Evolutionary conservation across 75 land plant genomes (phyloP).

Genomic region (Chamaecyparis obtusa): DNA sequence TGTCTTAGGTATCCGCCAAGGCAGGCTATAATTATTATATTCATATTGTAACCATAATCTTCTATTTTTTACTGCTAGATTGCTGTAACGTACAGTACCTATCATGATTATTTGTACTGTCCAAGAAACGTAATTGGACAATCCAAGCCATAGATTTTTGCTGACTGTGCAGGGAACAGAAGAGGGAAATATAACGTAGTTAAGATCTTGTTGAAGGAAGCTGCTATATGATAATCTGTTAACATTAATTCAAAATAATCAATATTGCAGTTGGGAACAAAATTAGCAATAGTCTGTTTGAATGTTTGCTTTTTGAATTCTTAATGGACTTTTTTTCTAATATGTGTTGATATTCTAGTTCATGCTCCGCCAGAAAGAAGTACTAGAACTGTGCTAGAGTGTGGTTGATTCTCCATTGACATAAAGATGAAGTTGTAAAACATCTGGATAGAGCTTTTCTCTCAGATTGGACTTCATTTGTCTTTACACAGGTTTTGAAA

Average conservation of each 20-base stretch:
- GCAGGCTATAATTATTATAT: background rate
- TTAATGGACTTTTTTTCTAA: background rate
- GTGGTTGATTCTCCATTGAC: too few relatives aligned
- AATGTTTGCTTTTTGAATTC: background rate
- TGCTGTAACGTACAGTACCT: background rate
- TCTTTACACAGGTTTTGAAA: too few relatives aligned
- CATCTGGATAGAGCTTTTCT: too few relatives aligned
- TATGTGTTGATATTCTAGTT: background rate
- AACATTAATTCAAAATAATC: background rate
- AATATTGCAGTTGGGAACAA: background rate
- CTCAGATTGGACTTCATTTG: too few relatives aligned
- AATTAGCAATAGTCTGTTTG: background rate
- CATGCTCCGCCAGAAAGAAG: background rate
- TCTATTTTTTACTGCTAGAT: background rate
- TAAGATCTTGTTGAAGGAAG: background rate
- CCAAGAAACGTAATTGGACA: background rate
- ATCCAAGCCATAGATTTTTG: background rate
- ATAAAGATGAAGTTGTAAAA: too few relatives aligned
- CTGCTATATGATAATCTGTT: background rate
- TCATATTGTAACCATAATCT: background rate
- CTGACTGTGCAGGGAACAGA: background rate
- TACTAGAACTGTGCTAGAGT: too few relatives aligned
- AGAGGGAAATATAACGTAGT: background rate
- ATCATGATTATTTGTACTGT: background rate
- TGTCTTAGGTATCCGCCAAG: background rate